Base-by-base conservation (phyloP, 768 basidiomycete species). In the Kwoniella europaea region DNA sequence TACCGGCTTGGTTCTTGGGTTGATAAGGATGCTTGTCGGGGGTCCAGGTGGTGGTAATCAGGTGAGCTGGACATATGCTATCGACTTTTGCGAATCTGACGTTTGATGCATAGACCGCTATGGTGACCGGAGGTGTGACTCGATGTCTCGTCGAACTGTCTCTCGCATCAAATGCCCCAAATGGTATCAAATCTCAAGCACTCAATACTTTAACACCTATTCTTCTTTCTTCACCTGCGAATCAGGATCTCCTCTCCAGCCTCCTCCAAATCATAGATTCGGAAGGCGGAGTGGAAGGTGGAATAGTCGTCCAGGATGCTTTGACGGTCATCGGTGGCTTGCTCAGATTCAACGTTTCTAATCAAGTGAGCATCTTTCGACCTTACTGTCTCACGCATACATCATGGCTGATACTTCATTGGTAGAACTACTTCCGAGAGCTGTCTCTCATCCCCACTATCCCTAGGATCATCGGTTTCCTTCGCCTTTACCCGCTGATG, bases 381-480 rank as follows among this genome's bases (percentile, higher is more conserved):
- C 35, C 6, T 7, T 35, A 35, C 35, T 35, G 35, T 35, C 35
- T 6, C 3, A 35, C 35, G 35, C 35, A 35, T 35, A 35, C 35
- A 35, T 35, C 35, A 35, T 35, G 35, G 35, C 35, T 35, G 35
- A 35, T 35, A 22, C 4, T 57, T 29, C 4, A 16, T 5, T 13
- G 7, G 43, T 43, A 99, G 94, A 97, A 94, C 80, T 98, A 97
- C 86, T 97, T 99, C 85, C 90, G 92, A 59, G 94, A 95, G 85
- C 92, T 93, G 1, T 84, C 85, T 10, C 84, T 84, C 82, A 91
- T 71, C 85, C 95, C 74, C 87, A 90, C 74, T 83, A 91, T 69
- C 76, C 90, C 66, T 76, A 94, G 69, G 88, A 90, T 85, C 44
- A 81, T 86, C 43, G 83, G 84, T 54, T 86, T 85, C 74, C 85